Evolutionary conservation across 495 filamentous ascomycete genomes (phyloP).

Genomic region (Xylaria scruposa): DNA sequence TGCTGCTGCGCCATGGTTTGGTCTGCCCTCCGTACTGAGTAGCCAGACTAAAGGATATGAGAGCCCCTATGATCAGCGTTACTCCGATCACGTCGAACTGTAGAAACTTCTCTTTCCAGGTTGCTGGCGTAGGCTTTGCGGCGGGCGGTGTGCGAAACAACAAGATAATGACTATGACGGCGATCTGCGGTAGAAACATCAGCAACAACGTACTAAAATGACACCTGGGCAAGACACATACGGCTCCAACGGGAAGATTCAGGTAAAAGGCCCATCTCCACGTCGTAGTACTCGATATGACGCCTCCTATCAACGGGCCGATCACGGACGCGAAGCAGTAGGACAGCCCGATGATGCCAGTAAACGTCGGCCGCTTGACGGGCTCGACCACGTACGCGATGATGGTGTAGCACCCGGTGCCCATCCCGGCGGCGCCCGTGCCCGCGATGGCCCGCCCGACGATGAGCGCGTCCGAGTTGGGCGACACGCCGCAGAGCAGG

Average conservation of each 20-base stretch:
- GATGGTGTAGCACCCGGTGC: background rate
- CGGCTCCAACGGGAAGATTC: slow-evolving; percentile 66
- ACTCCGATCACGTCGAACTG: slow-evolving; percentile 42
- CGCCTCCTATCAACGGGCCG: slow-evolving; percentile 64
- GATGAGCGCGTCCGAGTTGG: slow-evolving; percentile 43
- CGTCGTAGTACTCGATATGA: slow-evolving; percentile 62
- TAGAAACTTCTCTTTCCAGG: slow-evolving; percentile 46
- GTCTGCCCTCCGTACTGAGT: slow-evolving; percentile 57
- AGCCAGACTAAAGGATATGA: slow-evolving; percentile 52
- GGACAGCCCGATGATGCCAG: slow-evolving; percentile 48
- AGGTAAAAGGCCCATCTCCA: slow-evolving; percentile 72
- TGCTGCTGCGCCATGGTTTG: slow-evolving; percentile 50
- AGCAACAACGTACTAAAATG: too few relatives aligned
- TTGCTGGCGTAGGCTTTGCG: slow-evolving; percentile 39
- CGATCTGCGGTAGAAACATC: slow-evolving; percentile 37
- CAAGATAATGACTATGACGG: slow-evolving; percentile 55
- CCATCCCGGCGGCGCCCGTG: background rate
- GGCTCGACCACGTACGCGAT: background rate
- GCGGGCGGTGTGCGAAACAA: slow-evolving; percentile 57
- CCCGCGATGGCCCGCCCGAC: background rate
- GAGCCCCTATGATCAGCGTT: slow-evolving; percentile 50
- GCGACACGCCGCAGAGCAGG: slow-evolving; percentile 52
- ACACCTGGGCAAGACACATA: background rate
- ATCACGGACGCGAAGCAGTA: slow-evolving; percentile 41
- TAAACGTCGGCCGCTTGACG: slow-evolving; percentile 43